Evolutionary conservation across 805 yeast genomes (phyloP).

Genomic region (Torulaspora maleeae): DNA sequence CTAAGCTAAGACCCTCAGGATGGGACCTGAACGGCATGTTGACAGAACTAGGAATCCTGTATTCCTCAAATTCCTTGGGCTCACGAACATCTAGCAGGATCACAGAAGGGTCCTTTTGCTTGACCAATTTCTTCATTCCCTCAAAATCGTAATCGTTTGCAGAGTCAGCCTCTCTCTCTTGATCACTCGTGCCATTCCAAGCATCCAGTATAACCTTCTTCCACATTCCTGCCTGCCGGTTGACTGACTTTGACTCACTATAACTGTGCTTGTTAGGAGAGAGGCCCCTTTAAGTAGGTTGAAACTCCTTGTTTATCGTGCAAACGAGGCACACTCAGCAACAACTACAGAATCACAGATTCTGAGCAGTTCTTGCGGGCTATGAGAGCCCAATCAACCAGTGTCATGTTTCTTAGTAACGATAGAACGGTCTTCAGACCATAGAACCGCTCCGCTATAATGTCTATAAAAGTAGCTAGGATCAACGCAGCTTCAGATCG

Average conservation of each 20-base stretch:
- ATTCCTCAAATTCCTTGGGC: slow-evolving; percentile 64
- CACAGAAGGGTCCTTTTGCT: slow-evolving; percentile 39
- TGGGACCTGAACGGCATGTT: slow-evolving; percentile 79
- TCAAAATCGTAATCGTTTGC: slow-evolving; percentile 43
- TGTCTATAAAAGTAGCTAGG: neutral
- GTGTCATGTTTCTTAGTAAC: too few species aligned
- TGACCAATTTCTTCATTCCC: slow-evolving; percentile 45
- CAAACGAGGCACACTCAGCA: neutral
- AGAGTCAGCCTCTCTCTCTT: slow-evolving; percentile 33
- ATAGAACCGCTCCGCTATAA: neutral
- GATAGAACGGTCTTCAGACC: neutral
- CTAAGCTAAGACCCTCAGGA: slow-evolving; percentile 77
- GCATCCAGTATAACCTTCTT: slow-evolving; percentile 23
- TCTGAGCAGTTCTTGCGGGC: neutral
- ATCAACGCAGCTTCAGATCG: slow-evolving; percentile 46
- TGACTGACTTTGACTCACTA: neutral
- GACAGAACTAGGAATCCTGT: slow-evolving; percentile 75
- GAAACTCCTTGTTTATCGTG: neutral
- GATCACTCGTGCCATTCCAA: slow-evolving; percentile 26
- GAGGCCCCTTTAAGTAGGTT: neutral
- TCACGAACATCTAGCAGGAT: slow-evolving; percentile 82
- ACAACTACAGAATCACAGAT: neutral
- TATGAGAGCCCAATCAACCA: too few species aligned
- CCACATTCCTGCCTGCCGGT: slow-evolving; percentile 18
- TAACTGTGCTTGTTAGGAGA: neutral